These are phyloP conservation scores for Penicillium malachiteum DNA, from an alignment of 495 filamentous ascomycete genomes.

Conservation along the genomic window DNA sequence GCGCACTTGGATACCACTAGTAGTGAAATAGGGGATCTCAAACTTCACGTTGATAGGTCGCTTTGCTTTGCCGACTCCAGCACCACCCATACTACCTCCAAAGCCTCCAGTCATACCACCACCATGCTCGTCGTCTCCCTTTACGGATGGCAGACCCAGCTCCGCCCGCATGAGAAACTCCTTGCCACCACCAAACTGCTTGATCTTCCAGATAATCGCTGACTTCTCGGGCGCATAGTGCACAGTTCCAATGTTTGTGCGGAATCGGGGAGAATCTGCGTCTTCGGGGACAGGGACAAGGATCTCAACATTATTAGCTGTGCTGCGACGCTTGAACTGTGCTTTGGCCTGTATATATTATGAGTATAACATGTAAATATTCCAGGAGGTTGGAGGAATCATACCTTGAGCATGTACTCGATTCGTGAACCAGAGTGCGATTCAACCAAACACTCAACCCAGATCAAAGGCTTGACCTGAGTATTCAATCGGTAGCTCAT, in stretches of 20 bases:
- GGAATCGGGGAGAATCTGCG: slow-evolving; percentile 93
- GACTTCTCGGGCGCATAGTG: slow-evolving; percentile 98
- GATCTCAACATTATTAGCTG: slow-evolving; percentile 99
- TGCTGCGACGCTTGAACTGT: slow-evolving; percentile 96
- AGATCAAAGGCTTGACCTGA: slow-evolving; percentile 96
- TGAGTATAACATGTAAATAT: background rate
- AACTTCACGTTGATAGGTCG: slow-evolving; percentile 98
- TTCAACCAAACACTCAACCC: slow-evolving; percentile 98
- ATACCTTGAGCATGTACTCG: slow-evolving; percentile 95
- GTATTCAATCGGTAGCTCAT: slow-evolving; percentile 99
- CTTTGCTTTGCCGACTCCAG: slow-evolving; percentile 76
- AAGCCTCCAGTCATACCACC: slow-evolving; percentile 97
- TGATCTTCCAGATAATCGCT: slow-evolving; percentile 99
- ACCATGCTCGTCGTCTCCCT: slow-evolving; percentile 93
- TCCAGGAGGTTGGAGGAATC: background rate
- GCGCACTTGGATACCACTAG: slow-evolving; percentile 94
- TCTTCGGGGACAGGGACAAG: slow-evolving; percentile 96
- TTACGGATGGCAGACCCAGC: slow-evolving; percentile 87
- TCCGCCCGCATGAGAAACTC: slow-evolving; percentile 99
- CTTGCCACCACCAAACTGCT: slow-evolving; percentile 97
- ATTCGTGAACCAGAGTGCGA: slow-evolving; percentile 91
- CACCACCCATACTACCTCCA: slow-evolving; percentile 87
- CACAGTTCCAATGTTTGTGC: slow-evolving; percentile 96
- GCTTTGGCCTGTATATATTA: slow-evolving; percentile 65
- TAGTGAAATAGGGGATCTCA: slow-evolving; percentile 99